A percentile compares a stretch with the other conserved stretches of the same genome.
Evolutionary conservation across 2,329 filamentous ascomycete genomes (phyloP).

Genomic region (Aureobasidium leucospermi): DNA sequence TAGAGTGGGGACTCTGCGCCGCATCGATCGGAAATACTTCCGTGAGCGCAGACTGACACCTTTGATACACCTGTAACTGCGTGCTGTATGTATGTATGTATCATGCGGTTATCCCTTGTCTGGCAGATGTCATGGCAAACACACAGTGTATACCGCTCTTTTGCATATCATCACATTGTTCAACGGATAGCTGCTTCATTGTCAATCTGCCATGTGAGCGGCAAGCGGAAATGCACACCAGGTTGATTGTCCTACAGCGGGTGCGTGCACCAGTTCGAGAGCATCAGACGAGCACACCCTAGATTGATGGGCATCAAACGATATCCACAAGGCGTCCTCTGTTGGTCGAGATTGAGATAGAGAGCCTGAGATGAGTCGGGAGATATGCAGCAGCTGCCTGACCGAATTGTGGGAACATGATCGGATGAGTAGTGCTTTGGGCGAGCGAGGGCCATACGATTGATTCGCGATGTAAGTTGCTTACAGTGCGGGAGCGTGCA

Average conservation of each 20-base stretch:
- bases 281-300: background rate
- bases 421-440: background rate
- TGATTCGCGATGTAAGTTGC: background rate
- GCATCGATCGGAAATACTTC: slow-evolving; percentile 2
- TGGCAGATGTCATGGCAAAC: background rate
- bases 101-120: background rate
- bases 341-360: background rate
- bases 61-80: background rate
- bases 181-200: background rate
- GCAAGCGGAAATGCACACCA: slow-evolving; percentile 4
- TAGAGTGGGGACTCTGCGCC: background rate
- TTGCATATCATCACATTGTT: background rate
- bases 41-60: background rate
- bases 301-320: background rate
- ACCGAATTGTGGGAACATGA: background rate
- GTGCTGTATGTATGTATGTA: background rate
- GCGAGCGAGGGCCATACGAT: background rate
- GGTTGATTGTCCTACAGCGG: background rate
- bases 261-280: background rate
- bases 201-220: background rate
- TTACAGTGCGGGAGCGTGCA: background rate
- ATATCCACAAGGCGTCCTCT: background rate
- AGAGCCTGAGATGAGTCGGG: background rate
- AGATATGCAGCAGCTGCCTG: background rate
- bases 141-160: background rate